These are phyloP conservation scores for Ceratocystis eucalypticola DNA, from an alignment of 2,329 filamentous ascomycete genomes.

Conservation along the genomic window DNA sequence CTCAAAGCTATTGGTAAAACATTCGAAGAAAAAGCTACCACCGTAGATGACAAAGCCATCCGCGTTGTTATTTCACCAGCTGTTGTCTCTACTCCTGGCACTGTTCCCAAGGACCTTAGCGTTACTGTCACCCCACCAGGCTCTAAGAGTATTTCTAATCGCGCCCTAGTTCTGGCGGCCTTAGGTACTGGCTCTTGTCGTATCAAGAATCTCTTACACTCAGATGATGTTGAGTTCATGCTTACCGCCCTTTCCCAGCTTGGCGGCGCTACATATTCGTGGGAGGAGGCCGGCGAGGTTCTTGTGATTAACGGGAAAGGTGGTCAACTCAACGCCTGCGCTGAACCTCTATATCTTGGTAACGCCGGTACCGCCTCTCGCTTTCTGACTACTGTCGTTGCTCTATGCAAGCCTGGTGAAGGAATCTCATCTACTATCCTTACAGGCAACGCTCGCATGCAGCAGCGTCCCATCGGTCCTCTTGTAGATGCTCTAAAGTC, in stretches of 20 bases:
- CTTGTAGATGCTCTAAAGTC: constrained; percentile 77
- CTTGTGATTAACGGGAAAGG: constrained; percentile 82
- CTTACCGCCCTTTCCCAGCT: constrained; percentile 76
- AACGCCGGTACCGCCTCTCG: constrained; percentile 94
- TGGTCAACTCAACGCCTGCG: constrained; percentile 65
- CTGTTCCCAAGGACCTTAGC: constrained; percentile 46
- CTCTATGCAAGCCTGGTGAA: constrained; percentile 57
- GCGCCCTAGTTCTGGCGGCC: constrained; percentile 84
- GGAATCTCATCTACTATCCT: constrained; percentile 56
- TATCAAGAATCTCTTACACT: constrained; percentile 85
- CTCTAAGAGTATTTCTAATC: constrained; percentile 95
- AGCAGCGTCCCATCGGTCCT: constrained; percentile 82
- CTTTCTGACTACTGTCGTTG: constrained; percentile 83
- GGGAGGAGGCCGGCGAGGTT: constrained; percentile 89
- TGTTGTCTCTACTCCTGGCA: constrained; percentile 56
- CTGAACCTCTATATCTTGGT: constrained; percentile 73
- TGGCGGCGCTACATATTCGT: constrained; percentile 75
- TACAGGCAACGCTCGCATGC: constrained; percentile 93
- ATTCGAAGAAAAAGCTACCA: constrained; percentile 72
- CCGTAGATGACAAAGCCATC: constrained; percentile 77
- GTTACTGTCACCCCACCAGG: constrained; percentile 78
- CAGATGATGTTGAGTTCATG: constrained; percentile 96
- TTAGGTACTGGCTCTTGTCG: constrained; percentile 74
- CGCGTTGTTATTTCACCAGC: constrained; percentile 70
- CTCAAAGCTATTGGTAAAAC: constrained; percentile 82